phyloP scores from a whole-genome alignment of 176 grass and related monocot species.

The Calamus simplicifolius region DNA sequence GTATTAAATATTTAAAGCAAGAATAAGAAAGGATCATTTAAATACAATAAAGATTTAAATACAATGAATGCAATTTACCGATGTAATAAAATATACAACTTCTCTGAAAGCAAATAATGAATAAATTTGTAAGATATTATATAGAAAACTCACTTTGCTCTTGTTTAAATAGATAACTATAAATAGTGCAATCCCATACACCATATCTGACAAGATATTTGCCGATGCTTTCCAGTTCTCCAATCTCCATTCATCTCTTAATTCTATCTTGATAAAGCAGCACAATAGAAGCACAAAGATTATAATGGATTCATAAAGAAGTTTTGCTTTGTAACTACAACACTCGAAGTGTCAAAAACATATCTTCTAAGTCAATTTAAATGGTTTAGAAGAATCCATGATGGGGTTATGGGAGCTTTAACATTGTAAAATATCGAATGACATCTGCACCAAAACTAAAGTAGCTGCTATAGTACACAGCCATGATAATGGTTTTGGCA shows the following conservation, averaged over 20 bases:
- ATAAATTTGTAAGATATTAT: conserved; percentile 4
- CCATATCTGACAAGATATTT: conserved; percentile 88
- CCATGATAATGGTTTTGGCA: too few relatives aligned
- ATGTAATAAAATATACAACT: not conserved
- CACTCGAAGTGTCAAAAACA: too few relatives aligned
- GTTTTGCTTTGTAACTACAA: too few relatives aligned
- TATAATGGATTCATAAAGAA: conserved; percentile 3
- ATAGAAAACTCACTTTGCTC: conserved; percentile 57
- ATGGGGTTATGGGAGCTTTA: too few relatives aligned
- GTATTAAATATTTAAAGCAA: too few relatives aligned
- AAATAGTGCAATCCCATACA: conserved; percentile 72
- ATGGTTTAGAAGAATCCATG: too few relatives aligned
- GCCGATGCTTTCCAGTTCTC: conserved; percentile 90
- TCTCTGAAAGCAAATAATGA: not conserved
- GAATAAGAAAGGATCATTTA: too few relatives aligned
- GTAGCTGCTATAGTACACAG: too few relatives aligned
- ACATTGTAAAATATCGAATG: too few relatives aligned
- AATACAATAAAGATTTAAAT: too few relatives aligned
- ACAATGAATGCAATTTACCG: not conserved
- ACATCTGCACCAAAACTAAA: too few relatives aligned
- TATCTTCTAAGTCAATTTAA: too few relatives aligned
- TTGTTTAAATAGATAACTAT: conserved; percentile 85
- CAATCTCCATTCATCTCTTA: conserved; percentile 86
- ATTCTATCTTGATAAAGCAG: conserved; percentile 65
- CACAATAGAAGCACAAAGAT: conserved; percentile 15